A percentile compares a stretch with the other conserved stretches of the same genome.
Evolutionary conservation across 2,329 filamentous ascomycete genomes (phyloP).

Genomic region (Penicillium sp.): DNA sequence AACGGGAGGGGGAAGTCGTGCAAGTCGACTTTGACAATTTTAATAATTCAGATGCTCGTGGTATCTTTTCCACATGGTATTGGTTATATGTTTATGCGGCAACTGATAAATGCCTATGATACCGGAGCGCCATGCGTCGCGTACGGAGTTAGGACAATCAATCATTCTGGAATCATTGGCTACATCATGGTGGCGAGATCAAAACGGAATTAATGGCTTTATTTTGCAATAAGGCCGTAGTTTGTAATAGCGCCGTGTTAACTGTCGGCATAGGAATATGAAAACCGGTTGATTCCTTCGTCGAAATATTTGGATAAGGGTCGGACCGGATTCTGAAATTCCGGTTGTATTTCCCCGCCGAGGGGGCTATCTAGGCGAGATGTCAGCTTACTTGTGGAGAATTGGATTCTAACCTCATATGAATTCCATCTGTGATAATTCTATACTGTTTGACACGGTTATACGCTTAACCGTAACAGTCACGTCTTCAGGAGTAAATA

Average conservation of each 20-base stretch:
- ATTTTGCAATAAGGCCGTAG: background rate
- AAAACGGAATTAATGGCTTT: background rate
- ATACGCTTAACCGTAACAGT: too few relatives aligned
- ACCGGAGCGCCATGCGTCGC: background rate
- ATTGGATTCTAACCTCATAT: too few relatives aligned
- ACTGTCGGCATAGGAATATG: background rate
- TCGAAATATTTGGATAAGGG: background rate
- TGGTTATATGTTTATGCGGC: background rate
- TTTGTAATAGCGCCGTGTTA: background rate
- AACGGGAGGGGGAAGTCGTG: background rate
- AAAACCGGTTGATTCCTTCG: background rate
- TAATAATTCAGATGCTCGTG: background rate
- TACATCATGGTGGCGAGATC: background rate
- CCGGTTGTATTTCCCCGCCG: background rate
- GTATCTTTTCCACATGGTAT: background rate
- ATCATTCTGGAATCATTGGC: background rate
- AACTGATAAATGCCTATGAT: background rate
- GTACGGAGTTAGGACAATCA: background rate
- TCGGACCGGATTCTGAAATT: background rate
- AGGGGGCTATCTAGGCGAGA: too few relatives aligned
- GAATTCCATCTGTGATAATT: too few relatives aligned
- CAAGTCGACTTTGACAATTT: background rate
- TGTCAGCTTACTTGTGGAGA: too few relatives aligned
- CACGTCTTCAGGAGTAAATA: too few relatives aligned
- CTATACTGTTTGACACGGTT: too few relatives aligned